Conservation (phyloP, 306 rosid species). For the Geum urbanum region DNA sequence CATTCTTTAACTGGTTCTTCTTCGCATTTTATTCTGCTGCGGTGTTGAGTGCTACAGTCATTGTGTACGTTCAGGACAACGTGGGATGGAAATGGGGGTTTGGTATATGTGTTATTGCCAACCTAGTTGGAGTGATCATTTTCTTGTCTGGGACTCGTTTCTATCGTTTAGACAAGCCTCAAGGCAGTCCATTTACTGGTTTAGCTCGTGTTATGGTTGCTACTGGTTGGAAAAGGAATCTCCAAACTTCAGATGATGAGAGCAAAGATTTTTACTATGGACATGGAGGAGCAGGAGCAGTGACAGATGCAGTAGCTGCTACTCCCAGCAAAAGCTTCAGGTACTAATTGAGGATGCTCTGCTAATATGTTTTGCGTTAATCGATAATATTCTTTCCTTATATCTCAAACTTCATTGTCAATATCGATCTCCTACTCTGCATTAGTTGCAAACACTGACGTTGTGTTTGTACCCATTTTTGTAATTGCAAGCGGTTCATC, state of each 20-base stretch:
- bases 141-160: conserved; percentile 34
- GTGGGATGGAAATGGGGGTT: conserved; percentile 46
- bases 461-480: too few relatives aligned
- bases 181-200: conserved; percentile 34
- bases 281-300: background rate
- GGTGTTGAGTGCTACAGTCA: conserved; percentile 16
- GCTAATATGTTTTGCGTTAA: background rate
- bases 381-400: background rate
- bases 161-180: conserved; percentile 26
- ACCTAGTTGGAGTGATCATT: conserved; percentile 19
- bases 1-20: conserved; percentile 51
- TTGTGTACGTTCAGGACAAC: conserved; percentile 42
- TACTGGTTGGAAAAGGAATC: conserved; percentile 34
- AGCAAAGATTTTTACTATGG: conserved; percentile 28
- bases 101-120: conserved; percentile 29
- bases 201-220: conserved; percentile 44
- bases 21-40: conserved; percentile 20
- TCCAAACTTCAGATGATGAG: conserved; percentile 15
- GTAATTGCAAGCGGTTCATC: too few relatives aligned
- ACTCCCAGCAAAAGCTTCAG: conserved; percentile 38
- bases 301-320: conserved; percentile 6
- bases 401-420: background rate
- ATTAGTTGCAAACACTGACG: background rate
- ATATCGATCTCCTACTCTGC: background rate
- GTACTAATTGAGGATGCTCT: conserved; percentile 18